Evolutionary conservation across 2,329 filamentous ascomycete genomes (phyloP), one percentile per base, ranked within the genome.

Genomic region (Aspergillus brunneoviolaceus): DNA sequence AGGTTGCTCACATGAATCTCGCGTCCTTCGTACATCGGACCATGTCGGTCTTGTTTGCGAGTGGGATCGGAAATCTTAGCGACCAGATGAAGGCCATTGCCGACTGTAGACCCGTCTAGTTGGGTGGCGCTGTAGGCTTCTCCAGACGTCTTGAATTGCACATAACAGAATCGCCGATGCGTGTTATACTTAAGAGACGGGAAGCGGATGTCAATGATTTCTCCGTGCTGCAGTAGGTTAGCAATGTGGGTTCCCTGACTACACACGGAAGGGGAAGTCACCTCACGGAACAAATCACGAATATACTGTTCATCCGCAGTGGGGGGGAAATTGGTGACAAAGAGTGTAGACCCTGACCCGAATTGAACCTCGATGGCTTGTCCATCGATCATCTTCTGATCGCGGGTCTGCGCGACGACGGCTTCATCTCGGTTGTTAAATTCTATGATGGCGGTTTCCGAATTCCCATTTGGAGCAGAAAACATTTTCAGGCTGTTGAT

Each of bases 161-260:
- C 83, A 74, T 99, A 99, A 79, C 93, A 97, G 79, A 99, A 99
- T 25, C 95, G 89, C 33, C 95, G 90, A 67, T 91, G 88, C 1
- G 89, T 88, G 70, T 97, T 94, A 75, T 85, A 92, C 73, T 96
- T 96, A 55, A 99, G 84, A 59, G 92, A 96, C 2, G 95, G 95
- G 78, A 95, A 95, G 23, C 95, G 89, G 55, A 98, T 84, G 69
- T 89, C 91, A 58, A 96, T 82, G 58, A 99, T 88, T 49, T 94
- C 87, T 49, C 95, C 95, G 69, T 88, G 94, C 60, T 81, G 73
- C 49, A 58, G 42, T 50, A 48, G 21, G 54, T 65, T 56, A 68
- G 63, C 25, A 64, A 25, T 19, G 51, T 21, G 5, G 39, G 14
- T 54, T 47, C 58, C 2, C 35, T 5, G 21, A 9, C 16, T 51